Evolutionary conservation across 2,329 filamentous ascomycete species (phyloP).

Genomic region (Fusarium sp.): DNA sequence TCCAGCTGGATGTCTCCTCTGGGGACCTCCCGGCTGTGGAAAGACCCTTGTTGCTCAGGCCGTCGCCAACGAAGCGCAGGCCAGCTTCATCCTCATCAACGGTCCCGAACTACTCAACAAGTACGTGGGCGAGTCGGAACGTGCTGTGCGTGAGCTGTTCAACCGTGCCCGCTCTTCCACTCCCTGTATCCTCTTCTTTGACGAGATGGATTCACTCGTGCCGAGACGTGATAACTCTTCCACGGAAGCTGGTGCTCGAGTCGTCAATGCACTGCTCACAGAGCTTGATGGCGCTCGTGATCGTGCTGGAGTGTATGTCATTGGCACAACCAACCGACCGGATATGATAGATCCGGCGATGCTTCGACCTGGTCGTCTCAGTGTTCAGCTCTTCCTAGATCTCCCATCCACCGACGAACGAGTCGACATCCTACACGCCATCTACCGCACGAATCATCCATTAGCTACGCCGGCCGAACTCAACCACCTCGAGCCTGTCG

Average conservation of each 20-base stretch:
- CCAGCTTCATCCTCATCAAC: slow-evolving; percentile 98
- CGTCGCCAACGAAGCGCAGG: slow-evolving; percentile 93
- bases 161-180: slow-evolving; percentile 85
- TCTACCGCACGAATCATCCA: slow-evolving; percentile 61
- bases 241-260: slow-evolving; percentile 85
- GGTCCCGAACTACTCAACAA: slow-evolving; percentile 97
- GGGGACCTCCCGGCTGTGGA: slow-evolving; percentile 96
- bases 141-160: slow-evolving; percentile 92
- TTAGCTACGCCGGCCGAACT: slow-evolving; percentile 57
- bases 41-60: slow-evolving; percentile 97
- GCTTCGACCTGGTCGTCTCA: slow-evolving; percentile 89
- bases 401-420: slow-evolving; percentile 83
- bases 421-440: slow-evolving; percentile 84
- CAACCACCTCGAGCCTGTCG: slow-evolving; percentile 71
- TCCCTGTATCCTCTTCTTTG: slow-evolving; percentile 97
- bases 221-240: slow-evolving; percentile 83
- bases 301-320: slow-evolving; percentile 89
- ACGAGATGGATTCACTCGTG: slow-evolving; percentile 94
- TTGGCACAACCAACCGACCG: slow-evolving; percentile 93
- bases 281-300: slow-evolving; percentile 89
- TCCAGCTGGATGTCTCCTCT: slow-evolving; percentile 89
- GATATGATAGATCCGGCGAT: slow-evolving; percentile 98
- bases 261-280: slow-evolving; percentile 94
- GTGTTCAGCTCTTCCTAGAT: slow-evolving; percentile 89
- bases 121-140: slow-evolving; percentile 96